Evolutionary conservation across 768 basidiomycete genomes (phyloP), one percentile per base, ranked within the genome.

Genomic region (Hericium rajendrae): DNA sequence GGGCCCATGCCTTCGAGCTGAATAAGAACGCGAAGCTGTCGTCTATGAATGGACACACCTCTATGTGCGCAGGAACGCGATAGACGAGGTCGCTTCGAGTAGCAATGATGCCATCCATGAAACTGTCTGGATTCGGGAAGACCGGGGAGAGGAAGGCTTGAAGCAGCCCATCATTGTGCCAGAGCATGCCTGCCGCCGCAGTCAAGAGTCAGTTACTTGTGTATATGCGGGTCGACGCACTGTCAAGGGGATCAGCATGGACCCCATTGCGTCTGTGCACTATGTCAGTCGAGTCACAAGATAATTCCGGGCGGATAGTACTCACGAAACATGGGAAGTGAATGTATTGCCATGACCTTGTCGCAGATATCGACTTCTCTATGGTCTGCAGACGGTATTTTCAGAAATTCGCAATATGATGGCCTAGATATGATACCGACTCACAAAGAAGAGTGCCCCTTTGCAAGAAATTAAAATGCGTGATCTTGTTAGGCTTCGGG

Each of bases 61-160:
- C 68, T 8, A 71, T 22, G 39, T 68, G 62, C 5, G 63, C 51
- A 2, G 70, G 70, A 1, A 69, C 70, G 53, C 54, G 57, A 8
- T 59, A 37, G 0, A 62, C 16, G 16, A 60, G 32, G 1, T 56
- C 58, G 40, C 53, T 57, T 6, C 56, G 56, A 2, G 66, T 62
- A 0, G 40, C 49, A 3, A 59, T 38, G 6, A 57, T 26, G 6
- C 54, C 54, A 12, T 59, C 41, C 4, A 69, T 20, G 6, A 62
- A 56, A 4, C 52, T 58, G 15, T 67, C 63, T 5, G 68, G 62
- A 0, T 63, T 71, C 12, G 68, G 58, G 8, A 64, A 48, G 13
- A 59, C 40, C 2, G 65, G 63, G 67, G 67, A 6, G 56, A 53
- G 3, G 40, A 50, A 3, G 69, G 72, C 43, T 55, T 48, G 58